Conservation (phyloP, 106 monocot species). For the Triglochin maritima region DNA sequence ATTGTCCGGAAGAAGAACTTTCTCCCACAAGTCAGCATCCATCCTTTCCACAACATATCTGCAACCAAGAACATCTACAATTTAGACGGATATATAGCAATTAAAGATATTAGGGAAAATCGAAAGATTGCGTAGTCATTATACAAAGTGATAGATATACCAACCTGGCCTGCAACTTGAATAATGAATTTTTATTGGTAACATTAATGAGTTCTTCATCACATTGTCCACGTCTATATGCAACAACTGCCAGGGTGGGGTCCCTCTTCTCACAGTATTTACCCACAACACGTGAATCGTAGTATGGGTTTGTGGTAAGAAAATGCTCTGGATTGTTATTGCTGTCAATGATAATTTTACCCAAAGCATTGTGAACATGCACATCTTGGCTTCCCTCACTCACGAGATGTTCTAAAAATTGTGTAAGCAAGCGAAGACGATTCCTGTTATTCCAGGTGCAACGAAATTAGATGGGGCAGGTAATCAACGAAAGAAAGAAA, state of each 20-base stretch:
- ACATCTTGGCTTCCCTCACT: constrained; percentile 99
- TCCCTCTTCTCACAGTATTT: constrained; percentile 98
- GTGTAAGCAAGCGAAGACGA: constrained; percentile 76
- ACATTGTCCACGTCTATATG: constrained; percentile 93
- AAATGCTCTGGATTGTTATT: constrained; percentile 98
- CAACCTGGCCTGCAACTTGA: constrained; percentile 92
- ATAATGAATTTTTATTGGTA: constrained; percentile 91
- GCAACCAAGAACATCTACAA: constrained; percentile 1
- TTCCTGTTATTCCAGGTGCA: constrained; percentile 35
- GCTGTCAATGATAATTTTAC: constrained; percentile 97
- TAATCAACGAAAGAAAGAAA: neutral
- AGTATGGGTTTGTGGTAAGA: constrained; percentile 91
- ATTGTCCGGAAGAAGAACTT: constrained; percentile 86
- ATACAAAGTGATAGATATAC: neutral
- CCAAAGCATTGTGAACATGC: constrained; percentile 96
- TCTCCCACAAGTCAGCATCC: constrained; percentile 94
- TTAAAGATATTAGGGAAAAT: neutral
- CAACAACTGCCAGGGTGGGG: constrained; percentile 95
- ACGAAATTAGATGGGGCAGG: neutral
- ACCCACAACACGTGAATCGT: constrained; percentile 98
- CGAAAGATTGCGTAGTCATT: too few relatives aligned
- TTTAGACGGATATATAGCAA: neutral
- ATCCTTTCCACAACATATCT: constrained; percentile 99
- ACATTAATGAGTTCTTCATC: constrained; percentile 96
- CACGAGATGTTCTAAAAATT: constrained; percentile 96